Conservation (phyloP, 2,329 filamentous ascomycete species). For the Sphaerulina vaccinii region DNA sequence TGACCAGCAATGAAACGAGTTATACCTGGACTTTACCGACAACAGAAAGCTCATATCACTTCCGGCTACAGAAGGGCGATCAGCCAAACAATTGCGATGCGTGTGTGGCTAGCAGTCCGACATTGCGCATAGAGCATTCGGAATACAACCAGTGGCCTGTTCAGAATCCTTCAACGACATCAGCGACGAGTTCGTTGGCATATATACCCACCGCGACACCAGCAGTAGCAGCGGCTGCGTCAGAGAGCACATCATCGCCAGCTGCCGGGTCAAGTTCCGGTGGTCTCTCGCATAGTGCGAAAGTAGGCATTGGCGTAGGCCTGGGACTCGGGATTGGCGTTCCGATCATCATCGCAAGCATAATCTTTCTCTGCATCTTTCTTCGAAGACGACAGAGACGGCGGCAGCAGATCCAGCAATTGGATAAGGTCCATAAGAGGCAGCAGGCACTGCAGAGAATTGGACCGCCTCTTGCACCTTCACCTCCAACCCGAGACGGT, state of each 20-base stretch:
- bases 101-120: conserved; percentile 11
- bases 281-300: conserved; percentile 5
- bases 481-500: not conserved
- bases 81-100: conserved; percentile 13
- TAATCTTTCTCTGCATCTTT: conserved; percentile 1
- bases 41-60: not conserved
- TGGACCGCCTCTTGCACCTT: not conserved
- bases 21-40: conserved; percentile 10
- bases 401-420: conserved; percentile 11
- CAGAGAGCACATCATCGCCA: conserved; percentile 2
- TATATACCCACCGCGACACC: not conserved
- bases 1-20: conserved; percentile 10
- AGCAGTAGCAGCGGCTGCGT: not conserved
- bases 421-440: conserved; percentile 3
- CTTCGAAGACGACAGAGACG: conserved; percentile 7
- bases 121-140: not conserved
- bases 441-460: not conserved
- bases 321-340: conserved; percentile 13
- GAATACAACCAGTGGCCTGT: not conserved
- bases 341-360: conserved; percentile 7
- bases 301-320: conserved; percentile 13
- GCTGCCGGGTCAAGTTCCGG: not conserved
- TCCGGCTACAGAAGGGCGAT: conserved; percentile 16
- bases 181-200: not conserved
- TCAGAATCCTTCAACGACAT: not conserved